Evolutionary conservation across 352 stramenopile genomes (phyloP).

Genomic region (Globisporangium acanthophoron): DNA sequence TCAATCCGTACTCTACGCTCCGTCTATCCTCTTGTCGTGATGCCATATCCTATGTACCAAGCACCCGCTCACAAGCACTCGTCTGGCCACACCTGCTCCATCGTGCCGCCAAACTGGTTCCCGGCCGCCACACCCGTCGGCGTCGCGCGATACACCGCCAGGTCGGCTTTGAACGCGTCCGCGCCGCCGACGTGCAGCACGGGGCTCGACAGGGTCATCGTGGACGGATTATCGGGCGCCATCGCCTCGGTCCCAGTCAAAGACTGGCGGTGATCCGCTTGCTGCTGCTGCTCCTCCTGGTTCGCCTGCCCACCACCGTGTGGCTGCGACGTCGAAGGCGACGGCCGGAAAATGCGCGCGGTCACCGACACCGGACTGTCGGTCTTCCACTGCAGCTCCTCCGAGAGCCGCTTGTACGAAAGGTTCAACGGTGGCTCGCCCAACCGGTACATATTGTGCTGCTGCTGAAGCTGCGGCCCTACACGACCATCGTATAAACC

Average conservation of each 20-base stretch:
- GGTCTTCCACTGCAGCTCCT: constrained; percentile 59
- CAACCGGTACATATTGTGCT: constrained; percentile 22
- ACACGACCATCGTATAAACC: background rate
- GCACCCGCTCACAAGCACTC: constrained; percentile 8
- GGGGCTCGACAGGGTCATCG: constrained; percentile 6
- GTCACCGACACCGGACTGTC: constrained; percentile 60
- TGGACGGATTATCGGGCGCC: constrained; percentile 12
- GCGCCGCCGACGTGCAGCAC: constrained; percentile 11
- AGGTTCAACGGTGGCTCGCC: constrained; percentile 34
- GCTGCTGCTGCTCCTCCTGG: constrained; percentile 17
- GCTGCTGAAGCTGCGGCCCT: constrained; percentile 21
- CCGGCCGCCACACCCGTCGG: constrained; percentile 15
- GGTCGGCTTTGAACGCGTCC: constrained; percentile 34
- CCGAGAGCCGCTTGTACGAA: constrained; percentile 49
- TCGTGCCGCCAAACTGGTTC: constrained; percentile 34
- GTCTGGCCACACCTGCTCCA: constrained; percentile 49
- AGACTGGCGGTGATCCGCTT: constrained; percentile 2
- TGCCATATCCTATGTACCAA: too few species aligned
- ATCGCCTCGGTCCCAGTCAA: constrained; percentile 21
- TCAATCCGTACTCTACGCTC: too few species aligned
- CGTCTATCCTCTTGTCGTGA: background rate
- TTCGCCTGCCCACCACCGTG: constrained; percentile 11
- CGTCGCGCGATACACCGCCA: constrained; percentile 44
- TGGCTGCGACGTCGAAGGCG: constrained; percentile 10
- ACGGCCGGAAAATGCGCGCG: constrained; percentile 46